Evolutionary conservation across 2,329 filamentous ascomycete genomes (phyloP).

Genomic region (Polytolypa hystricis): DNA sequence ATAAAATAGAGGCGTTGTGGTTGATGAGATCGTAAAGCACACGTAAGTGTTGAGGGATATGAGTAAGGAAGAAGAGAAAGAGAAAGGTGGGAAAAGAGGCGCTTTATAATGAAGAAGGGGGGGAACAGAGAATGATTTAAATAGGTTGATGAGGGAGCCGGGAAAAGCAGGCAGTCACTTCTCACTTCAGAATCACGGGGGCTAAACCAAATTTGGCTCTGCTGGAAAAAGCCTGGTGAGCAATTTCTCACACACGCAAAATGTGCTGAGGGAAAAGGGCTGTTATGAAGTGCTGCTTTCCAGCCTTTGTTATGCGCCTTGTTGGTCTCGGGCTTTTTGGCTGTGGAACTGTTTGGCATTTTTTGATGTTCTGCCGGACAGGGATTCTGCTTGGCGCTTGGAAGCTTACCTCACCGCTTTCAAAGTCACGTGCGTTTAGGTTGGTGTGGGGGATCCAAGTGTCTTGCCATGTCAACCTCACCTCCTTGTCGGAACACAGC

Average conservation of each 20-base stretch:
- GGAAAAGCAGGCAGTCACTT: conserved; percentile 3
- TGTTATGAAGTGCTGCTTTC: conserved; percentile 32
- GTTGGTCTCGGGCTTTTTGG: conserved; percentile 3
- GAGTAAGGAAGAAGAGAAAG: conserved; percentile 11
- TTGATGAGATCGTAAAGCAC: too few relatives aligned
- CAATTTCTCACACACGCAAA: too few relatives aligned
- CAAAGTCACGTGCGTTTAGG: conserved; percentile 14
- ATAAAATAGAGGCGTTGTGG: conserved; percentile 9
- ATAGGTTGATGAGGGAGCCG: conserved; percentile 9
- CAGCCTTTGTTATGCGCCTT: conserved; percentile 17
- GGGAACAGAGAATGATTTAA: too few relatives aligned
- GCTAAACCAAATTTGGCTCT: too few relatives aligned
- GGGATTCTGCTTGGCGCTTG: too few relatives aligned
- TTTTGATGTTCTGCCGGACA: conserved; percentile 10
- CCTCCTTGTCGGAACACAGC: too few relatives aligned
- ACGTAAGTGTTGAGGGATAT: conserved; percentile 3
- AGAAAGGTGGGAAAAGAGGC: conserved; percentile 14
- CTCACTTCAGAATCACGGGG: too few relatives aligned
- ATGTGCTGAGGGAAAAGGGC: conserved; percentile 23
- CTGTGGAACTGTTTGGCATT: not conserved
- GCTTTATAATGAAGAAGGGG: conserved; percentile 12
- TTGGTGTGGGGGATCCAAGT: too few relatives aligned
- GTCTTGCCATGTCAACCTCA: too few relatives aligned
- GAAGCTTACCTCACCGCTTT: conserved; percentile 8
- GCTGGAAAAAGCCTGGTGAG: too few relatives aligned